Percentiles rank a stretch among this genome's conserved stretches.
These are phyloP conservation scores for Colletotrichum sp. DNA, from an alignment of 2,329 filamentous ascomycete species.

Conservation along the genomic window DNA sequence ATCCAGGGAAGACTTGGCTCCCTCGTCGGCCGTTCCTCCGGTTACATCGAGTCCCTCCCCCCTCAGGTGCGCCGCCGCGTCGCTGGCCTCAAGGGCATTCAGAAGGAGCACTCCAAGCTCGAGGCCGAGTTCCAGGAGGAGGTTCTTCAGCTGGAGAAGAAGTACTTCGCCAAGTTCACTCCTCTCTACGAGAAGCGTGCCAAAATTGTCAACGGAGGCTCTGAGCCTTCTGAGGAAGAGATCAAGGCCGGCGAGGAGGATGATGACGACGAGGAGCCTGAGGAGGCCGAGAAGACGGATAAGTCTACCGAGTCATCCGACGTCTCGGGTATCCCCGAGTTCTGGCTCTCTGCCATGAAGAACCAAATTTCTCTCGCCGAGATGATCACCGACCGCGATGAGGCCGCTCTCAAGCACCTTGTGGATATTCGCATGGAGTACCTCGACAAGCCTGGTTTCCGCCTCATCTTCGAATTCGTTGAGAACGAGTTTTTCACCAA, in stretches of 20 bases:
- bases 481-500: conserved; percentile 98
- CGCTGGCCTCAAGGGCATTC: conserved; percentile 93
- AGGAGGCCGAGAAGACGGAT: conserved; percentile 58
- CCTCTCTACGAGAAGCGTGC: conserved; percentile 96
- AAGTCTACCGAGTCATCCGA: conserved; percentile 56
- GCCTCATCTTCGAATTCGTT: conserved; percentile 94
- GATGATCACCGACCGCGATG: conserved; percentile 98
- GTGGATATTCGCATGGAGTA: conserved; percentile 99
- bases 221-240: conserved; percentile 87
- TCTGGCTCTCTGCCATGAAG: conserved; percentile 99
- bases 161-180: conserved; percentile 98
- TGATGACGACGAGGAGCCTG: conserved; percentile 69
- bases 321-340: conserved; percentile 89
- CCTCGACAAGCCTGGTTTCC: conserved; percentile 96
- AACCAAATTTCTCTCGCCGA: conserved; percentile 97
- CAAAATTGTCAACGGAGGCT: conserved; percentile 84
- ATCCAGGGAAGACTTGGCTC: conserved; percentile 95
- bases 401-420: conserved; percentile 88
- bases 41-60: conserved; percentile 96
- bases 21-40: conserved; percentile 92
- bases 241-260: conserved; percentile 84
- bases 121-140: conserved; percentile 99
- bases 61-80: conserved; percentile 89
- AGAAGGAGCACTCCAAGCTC: conserved; percentile 98
- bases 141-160: conserved; percentile 97